Evolutionary conservation across 1,284 basidiomycete genomes (phyloP).

Genomic region (Trichosporon ovoides): DNA sequence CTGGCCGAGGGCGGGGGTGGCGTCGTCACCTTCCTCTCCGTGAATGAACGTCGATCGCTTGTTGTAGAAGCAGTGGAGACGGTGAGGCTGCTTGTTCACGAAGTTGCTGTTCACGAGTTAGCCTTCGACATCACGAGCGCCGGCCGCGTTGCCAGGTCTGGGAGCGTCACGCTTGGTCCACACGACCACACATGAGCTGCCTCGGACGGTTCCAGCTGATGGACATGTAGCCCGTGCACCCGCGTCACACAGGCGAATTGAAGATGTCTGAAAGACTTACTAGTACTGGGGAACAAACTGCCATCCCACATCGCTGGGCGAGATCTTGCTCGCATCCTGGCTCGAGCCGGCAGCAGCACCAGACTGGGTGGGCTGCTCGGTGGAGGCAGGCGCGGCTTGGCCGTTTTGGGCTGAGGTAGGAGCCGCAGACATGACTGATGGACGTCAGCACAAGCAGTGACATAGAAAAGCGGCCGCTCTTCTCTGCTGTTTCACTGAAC

Average conservation of each 20-base stretch:
- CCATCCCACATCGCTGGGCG: conserved; percentile 67
- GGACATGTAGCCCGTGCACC: too few relatives aligned
- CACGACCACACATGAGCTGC: neutral
- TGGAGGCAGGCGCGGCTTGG: conserved; percentile 24
- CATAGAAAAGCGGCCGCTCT: neutral
- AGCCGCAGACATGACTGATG: neutral
- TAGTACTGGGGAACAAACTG: conserved; percentile 96
- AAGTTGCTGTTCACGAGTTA: conserved; percentile 58
- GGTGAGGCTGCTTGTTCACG: conserved; percentile 94
- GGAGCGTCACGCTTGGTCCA: too few relatives aligned
- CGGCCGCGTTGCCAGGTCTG: too few relatives aligned
- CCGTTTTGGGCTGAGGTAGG: conserved; percentile 23
- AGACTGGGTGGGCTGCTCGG: conserved; percentile 14
- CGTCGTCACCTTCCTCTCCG: conserved; percentile 92
- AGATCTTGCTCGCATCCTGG: conserved; percentile 14
- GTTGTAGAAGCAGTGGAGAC: conserved; percentile 98
- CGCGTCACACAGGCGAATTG: neutral
- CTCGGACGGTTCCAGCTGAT: neutral
- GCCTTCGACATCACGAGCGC: too few relatives aligned
- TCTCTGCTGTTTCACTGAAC: too few relatives aligned
- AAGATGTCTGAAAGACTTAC: conserved; percentile 37
- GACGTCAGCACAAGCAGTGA: neutral
- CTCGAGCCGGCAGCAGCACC: neutral
- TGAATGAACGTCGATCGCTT: conserved; percentile 96
- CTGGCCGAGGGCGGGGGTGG: conserved; percentile 77